phyloP scores from a whole-genome alignment of 768 basidiomycete genomes.

The Boletus patriciae region DNA sequence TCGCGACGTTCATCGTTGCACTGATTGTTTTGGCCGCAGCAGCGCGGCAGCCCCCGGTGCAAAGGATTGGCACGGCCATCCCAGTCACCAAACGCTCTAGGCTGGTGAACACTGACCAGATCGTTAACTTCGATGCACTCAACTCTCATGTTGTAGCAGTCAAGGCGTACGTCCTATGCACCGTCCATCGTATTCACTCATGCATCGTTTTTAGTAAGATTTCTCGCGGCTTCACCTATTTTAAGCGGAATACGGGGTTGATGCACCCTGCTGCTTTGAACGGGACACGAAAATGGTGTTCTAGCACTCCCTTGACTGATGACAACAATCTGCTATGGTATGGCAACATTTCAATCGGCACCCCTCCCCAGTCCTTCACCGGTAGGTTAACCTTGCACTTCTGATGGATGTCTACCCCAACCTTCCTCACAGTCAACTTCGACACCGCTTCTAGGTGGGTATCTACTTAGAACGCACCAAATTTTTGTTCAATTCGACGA shows the following conservation, averaged over 20 bases:
- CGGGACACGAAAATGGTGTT: no score
- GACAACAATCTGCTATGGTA: conserved; percentile 1
- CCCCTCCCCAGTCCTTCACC: background rate
- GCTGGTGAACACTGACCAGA: conserved; percentile 7
- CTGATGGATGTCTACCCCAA: background rate
- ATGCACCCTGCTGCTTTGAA: background rate
- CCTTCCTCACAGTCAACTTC: conserved; percentile 18
- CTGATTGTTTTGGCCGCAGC: conserved; percentile 10
- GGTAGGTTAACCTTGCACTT: background rate
- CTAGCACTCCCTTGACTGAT: no score
- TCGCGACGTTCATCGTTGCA: conserved; percentile 3
- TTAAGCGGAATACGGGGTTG: conserved; percentile 1
- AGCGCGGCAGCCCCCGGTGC: background rate
- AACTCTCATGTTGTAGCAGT: conserved; percentile 3
- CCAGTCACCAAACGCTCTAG: conserved; percentile 10
- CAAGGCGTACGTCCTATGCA: conserved; percentile 8
- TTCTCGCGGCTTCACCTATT: background rate
- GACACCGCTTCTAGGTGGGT: conserved; percentile 29
- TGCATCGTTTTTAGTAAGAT: conserved; percentile 6
- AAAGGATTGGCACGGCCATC: background rate
- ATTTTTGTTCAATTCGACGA: background rate
- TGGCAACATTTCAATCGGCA: conserved; percentile 11
- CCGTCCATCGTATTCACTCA: background rate
- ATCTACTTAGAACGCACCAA: background rate
- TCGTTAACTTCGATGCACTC: conserved; percentile 6